phyloP scores from a whole-genome alignment of 257 asterid genomes.

The Eucommia ulmoides region DNA sequence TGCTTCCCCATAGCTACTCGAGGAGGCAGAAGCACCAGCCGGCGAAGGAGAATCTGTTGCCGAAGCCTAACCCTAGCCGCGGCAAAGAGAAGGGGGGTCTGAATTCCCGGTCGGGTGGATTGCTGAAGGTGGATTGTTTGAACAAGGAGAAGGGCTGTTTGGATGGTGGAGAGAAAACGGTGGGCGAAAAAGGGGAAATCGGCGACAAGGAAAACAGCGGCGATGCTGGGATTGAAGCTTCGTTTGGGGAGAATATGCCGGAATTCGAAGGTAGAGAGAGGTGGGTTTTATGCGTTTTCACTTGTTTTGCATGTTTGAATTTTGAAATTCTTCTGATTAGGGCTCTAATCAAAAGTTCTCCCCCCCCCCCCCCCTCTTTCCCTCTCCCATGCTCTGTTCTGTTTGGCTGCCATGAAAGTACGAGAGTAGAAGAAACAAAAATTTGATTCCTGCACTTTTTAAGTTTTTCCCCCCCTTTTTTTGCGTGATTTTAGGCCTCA shows the following conservation, averaged over 20 bases:
- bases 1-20: slow-evolving; percentile 5
- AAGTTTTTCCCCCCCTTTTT: too few relatives aligned
- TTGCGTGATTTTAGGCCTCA: too few relatives aligned
- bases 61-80: too few relatives aligned
- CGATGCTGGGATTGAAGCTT: slow-evolving; percentile 6
- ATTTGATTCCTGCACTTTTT: too few relatives aligned
- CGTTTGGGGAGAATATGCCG: slow-evolving; percentile 18
- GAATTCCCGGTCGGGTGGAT: background rate
- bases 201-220: background rate
- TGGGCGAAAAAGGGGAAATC: background rate
- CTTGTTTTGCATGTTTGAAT: too few relatives aligned
- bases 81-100: slow-evolving; percentile 3
- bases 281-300: slow-evolving; percentile 6
- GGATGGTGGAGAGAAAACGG: background rate
- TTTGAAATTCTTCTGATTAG: too few relatives aligned
- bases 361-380: background rate
- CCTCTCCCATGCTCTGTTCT: too few relatives aligned
- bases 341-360: too few relatives aligned
- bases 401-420: too few relatives aligned
- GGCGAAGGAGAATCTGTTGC: background rate
- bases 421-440: too few relatives aligned
- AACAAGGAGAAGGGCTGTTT: background rate
- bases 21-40: slow-evolving; percentile 9
- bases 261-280: slow-evolving; percentile 22
- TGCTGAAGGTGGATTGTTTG: background rate